A percentile compares a stretch with the other conserved stretches of the same genome.
Conservation (phyloP, 2,329 filamentous ascomycete species). For the Colletotrichum gigasporum region DNA sequence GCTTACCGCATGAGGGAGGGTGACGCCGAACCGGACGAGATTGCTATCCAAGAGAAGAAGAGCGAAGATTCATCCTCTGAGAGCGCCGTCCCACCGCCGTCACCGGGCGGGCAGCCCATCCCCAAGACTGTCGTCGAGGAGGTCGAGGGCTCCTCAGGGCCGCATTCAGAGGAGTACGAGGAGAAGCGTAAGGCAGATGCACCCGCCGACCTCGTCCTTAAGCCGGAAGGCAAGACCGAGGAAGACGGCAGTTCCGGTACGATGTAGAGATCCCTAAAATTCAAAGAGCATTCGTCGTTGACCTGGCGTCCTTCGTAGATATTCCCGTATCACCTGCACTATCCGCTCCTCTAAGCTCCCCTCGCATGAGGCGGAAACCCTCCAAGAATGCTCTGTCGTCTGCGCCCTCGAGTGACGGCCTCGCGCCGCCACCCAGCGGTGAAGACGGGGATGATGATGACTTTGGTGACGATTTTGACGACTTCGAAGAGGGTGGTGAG, state of each 20-base stretch:
- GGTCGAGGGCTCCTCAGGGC: conserved; percentile 53
- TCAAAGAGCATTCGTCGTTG: conserved; percentile 33
- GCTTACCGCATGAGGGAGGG: conserved; percentile 64
- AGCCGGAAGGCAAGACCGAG: conserved; percentile 53
- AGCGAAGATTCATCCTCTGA: conserved; percentile 36
- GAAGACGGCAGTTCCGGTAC: conserved; percentile 45
- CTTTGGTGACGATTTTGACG: conserved; percentile 70
- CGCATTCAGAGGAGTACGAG: conserved; percentile 54
- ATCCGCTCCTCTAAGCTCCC: conserved; percentile 41
- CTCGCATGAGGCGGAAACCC: conserved; percentile 43
- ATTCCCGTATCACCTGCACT: conserved; percentile 37
- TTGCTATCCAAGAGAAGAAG: conserved; percentile 52
- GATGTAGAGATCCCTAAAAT: conserved; percentile 34
- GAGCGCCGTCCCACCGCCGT: conserved; percentile 29
- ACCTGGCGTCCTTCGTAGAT: conserved; percentile 45
- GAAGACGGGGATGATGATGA: conserved; percentile 51
- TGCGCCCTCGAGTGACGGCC: conserved; percentile 2
- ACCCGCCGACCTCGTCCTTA: conserved; percentile 61
- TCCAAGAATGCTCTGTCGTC: conserved; percentile 37
- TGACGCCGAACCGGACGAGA: conserved; percentile 70
- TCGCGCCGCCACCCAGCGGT: conserved; percentile 28
- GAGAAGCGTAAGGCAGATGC: conserved; percentile 61
- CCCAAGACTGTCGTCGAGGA: conserved; percentile 65
- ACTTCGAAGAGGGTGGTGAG: conserved; percentile 68
- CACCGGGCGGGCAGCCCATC: conserved; percentile 50